phyloP scores from a whole-genome alignment of 2,329 filamentous ascomycete species.

The Emergomyces orientalis region DNA sequence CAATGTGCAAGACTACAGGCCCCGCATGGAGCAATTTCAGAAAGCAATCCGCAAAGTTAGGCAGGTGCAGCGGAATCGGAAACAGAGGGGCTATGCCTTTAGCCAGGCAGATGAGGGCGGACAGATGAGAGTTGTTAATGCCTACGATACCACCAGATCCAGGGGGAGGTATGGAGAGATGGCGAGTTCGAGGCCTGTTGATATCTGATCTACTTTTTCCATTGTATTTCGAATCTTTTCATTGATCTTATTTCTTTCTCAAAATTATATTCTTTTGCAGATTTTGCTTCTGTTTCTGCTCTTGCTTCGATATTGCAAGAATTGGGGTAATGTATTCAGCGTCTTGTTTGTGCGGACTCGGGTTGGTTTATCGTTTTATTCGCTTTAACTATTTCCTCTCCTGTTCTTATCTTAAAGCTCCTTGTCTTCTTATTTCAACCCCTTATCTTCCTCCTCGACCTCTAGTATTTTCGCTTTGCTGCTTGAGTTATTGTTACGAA shows the following conservation, averaged over 20 bases:
- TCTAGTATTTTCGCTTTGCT: not conserved
- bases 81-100: slow-evolving; percentile 96
- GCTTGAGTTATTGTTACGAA: not conserved
- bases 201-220: slow-evolving; percentile 20
- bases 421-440: not conserved
- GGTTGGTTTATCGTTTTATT: slow-evolving; percentile 5
- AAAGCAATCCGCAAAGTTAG: slow-evolving; percentile 98
- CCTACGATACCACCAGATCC: slow-evolving; percentile 91
- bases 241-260: slow-evolving; percentile 1
- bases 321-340: not conserved
- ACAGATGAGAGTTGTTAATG: slow-evolving; percentile 88
- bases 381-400: not conserved
- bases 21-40: slow-evolving; percentile 99
- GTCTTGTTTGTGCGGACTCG: not conserved
- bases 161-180: slow-evolving; percentile 94
- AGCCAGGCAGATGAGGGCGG: slow-evolving; percentile 87
- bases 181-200: slow-evolving; percentile 49
- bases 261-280: slow-evolving; percentile 11
- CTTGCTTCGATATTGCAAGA: not conserved
- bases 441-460: not conserved
- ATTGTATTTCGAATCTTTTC: slow-evolving; percentile 16
- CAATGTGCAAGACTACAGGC: slow-evolving; percentile 97
- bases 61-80: slow-evolving; percentile 97
- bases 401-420: not conserved
- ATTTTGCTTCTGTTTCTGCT: slow-evolving; percentile 11